Percentiles rank a stretch among this genome's conserved stretches.
phyloP scores from a whole-genome alignment of 1,284 basidiomycete species.

The Entoloma clypeatum region DNA sequence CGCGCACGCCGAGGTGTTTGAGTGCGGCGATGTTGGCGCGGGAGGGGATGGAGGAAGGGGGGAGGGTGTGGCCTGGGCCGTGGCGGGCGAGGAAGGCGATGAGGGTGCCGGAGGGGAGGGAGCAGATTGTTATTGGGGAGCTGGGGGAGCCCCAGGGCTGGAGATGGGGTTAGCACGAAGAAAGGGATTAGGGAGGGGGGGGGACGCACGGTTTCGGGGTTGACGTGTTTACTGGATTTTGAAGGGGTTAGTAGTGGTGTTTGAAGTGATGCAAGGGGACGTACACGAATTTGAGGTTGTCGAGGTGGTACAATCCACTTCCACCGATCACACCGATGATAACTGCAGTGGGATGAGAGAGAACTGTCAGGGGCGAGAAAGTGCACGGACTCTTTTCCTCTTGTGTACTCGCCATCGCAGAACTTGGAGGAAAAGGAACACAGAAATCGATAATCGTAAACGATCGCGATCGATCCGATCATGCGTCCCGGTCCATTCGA shows the following conservation, averaged over 20 bases:
- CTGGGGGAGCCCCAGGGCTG: conserved; percentile 95
- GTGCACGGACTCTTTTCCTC: too few species aligned
- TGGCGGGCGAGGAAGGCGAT: conserved; percentile 94
- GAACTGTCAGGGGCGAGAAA: too few species aligned
- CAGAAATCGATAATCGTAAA: too few species aligned
- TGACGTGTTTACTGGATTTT: conserved; percentile 55
- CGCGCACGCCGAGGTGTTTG: conserved; percentile 87
- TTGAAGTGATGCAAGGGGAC: conserved; percentile 23
- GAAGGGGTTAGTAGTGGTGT: conserved; percentile 3
- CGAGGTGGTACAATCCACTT: conserved; percentile 84
- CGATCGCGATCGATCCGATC: too few species aligned
- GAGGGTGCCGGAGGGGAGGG: conserved; percentile 72
- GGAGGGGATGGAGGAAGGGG: conserved; percentile 75
- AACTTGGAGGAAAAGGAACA: too few species aligned
- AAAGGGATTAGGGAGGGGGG: conserved; percentile 1
- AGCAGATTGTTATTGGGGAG: conserved; percentile 86
- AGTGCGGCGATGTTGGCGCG: conserved; percentile 96
- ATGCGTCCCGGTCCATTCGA: too few species aligned
- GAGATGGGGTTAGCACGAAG: conserved; percentile 4
- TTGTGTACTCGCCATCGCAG: too few species aligned
- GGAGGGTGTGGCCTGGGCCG: conserved; percentile 71
- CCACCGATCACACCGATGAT: conserved; percentile 84
- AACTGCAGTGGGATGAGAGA: conserved; percentile 39
- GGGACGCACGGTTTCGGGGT: conserved; percentile 62
- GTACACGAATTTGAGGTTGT: conserved; percentile 82